Evolutionary conservation across 2,329 filamentous ascomycete genomes (phyloP).

Genomic region (Cladosporium sphaerospermum): DNA sequence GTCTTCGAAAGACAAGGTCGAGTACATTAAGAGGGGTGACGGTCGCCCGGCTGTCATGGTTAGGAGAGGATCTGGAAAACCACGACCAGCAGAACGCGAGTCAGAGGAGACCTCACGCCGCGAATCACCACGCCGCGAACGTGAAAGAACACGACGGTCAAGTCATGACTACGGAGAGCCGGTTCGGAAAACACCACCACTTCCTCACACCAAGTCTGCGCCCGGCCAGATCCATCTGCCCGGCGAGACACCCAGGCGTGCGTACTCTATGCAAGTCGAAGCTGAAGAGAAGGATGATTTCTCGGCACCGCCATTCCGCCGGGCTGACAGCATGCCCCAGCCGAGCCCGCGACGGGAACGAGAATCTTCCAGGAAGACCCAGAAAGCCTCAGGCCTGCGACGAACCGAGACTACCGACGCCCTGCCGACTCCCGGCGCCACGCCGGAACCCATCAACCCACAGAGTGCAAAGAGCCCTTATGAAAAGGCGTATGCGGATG

Average conservation of each 20-base stretch:
- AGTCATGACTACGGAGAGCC: constrained; percentile 18
- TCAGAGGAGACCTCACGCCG: constrained; percentile 17
- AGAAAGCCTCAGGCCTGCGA: constrained; percentile 20
- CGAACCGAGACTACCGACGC: constrained; percentile 23
- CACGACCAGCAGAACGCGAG: constrained; percentile 17
- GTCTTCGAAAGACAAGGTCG: constrained; percentile 24
- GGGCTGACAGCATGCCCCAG: constrained; percentile 39
- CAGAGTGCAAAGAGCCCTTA: constrained; percentile 20
- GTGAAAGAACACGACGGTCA: constrained; percentile 17
- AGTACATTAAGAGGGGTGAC: constrained; percentile 22
- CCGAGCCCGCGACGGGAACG: constrained; percentile 7
- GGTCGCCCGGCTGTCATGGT: constrained; percentile 20
- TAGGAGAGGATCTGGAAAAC: constrained; percentile 22
- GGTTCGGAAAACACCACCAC: constrained; percentile 22
- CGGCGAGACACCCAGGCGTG: constrained; percentile 19
- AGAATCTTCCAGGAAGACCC: constrained; percentile 15
- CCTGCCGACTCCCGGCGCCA: constrained; percentile 22
- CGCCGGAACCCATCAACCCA: constrained; percentile 20
- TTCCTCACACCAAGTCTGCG: constrained; percentile 34
- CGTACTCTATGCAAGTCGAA: constrained; percentile 25
- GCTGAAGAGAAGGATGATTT: constrained; percentile 24
- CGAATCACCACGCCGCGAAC: constrained; percentile 14
- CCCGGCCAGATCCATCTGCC: constrained; percentile 26
- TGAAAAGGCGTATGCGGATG: constrained; percentile 25
- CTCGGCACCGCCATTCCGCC: constrained; percentile 32